Conservation (phyloP, 148 eudicot genomes). For the Rhododendron ferrugineum region DNA sequence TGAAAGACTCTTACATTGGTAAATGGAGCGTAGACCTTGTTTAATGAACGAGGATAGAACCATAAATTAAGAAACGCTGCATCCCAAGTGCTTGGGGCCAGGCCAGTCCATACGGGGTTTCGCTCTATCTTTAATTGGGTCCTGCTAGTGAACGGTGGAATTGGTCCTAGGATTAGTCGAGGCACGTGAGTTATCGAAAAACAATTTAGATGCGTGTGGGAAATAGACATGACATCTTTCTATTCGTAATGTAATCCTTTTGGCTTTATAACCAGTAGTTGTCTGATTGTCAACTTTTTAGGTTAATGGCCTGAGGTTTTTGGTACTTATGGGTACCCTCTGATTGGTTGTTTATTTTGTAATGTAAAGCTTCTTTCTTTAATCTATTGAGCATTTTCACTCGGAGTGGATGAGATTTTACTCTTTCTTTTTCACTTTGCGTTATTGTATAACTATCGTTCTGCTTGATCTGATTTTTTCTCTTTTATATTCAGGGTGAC, state of each 20-base stretch:
- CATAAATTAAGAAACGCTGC: not conserved
- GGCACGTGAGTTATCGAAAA: not conserved
- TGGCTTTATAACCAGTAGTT: not conserved
- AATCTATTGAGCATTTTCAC: not conserved
- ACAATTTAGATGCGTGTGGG: not conserved
- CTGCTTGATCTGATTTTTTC: not conserved
- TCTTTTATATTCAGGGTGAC: constrained; percentile 46
- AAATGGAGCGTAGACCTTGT: not conserved
- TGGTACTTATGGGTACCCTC: not conserved
- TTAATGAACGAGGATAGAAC: not conserved
- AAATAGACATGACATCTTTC: not conserved
- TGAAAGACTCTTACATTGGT: not conserved
- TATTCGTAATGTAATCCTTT: not conserved
- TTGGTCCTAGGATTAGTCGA: not conserved
- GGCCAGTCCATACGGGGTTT: too few relatives aligned
- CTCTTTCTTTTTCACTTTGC: not conserved
- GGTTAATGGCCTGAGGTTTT: not conserved
- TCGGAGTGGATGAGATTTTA: not conserved
- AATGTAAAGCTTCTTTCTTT: not conserved
- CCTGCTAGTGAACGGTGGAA: not conserved
- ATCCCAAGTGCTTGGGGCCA: too few relatives aligned
- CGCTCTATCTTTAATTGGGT: too few relatives aligned
- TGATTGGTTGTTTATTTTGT: not conserved
- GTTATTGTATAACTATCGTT: not conserved
- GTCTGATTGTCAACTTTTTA: not conserved